These are phyloP conservation scores for Lodderomyces theae DNA, from an alignment of 1,139 yeast species.

Conservation along the genomic window DNA sequence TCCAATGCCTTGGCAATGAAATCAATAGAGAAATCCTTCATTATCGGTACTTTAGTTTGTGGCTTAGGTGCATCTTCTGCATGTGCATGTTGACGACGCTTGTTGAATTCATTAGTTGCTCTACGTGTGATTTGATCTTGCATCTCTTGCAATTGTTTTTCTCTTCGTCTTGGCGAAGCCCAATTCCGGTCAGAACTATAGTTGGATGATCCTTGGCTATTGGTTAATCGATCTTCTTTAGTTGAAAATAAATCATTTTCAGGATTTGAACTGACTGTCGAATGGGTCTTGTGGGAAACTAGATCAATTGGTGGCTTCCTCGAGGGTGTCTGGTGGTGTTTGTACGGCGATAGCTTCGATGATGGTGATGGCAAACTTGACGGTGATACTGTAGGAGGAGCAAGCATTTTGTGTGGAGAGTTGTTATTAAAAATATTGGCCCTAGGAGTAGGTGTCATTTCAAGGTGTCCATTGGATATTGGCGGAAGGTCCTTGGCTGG, in stretches of 20 bases:
- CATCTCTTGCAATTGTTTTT: constrained; percentile 32
- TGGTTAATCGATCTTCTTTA: constrained; percentile 35
- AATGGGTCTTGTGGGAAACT: constrained; percentile 19
- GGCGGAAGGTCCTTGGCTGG: constrained; percentile 2
- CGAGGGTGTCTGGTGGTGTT: constrained; percentile 17
- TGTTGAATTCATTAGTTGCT: constrained; percentile 16
- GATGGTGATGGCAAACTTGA: background rate
- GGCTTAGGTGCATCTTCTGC: constrained; percentile 16
- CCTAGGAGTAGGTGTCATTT: constrained; percentile 3
- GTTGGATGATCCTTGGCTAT: constrained; percentile 27
- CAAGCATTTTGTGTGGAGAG: constrained; percentile 2
- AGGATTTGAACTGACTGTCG: constrained; percentile 19
- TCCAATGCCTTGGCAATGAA: constrained; percentile 60
- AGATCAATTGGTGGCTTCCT: constrained; percentile 21
- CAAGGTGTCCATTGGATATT: background rate
- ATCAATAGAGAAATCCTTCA: constrained; percentile 47
- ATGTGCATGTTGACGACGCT: constrained; percentile 7
- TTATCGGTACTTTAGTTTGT: constrained; percentile 29
- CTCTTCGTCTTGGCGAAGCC: constrained; percentile 52
- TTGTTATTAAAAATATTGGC: background rate
- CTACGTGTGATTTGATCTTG: constrained; percentile 42
- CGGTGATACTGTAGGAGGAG: constrained; percentile 1
- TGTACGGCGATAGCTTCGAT: constrained; percentile 1
- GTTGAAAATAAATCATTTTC: constrained; percentile 21
- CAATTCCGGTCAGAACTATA: constrained; percentile 35